Conservation (phyloP, 2,329 filamentous ascomycete genomes). For the Fusarium floridanum region DNA sequence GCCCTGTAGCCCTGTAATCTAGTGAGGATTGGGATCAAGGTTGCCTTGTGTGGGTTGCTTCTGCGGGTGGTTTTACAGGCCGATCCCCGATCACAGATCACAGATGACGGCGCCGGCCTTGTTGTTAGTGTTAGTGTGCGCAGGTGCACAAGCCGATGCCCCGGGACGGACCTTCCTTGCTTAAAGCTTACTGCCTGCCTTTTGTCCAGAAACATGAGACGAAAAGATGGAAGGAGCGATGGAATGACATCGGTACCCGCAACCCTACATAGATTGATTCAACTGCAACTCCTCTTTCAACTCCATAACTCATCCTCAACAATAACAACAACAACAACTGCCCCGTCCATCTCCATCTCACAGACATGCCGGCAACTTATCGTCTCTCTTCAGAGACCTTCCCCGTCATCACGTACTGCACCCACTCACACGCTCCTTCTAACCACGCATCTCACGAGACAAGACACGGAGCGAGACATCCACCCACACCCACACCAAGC, state of each 20-base stretch:
- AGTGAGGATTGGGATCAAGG: conserved; percentile 8
- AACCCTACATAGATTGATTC: background rate
- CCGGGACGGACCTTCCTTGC: conserved; percentile 30
- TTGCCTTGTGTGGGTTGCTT: conserved; percentile 8
- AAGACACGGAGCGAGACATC: conserved; percentile 33
- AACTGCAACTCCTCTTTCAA: background rate
- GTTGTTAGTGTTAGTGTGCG: conserved; percentile 9
- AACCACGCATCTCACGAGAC: conserved; percentile 37
- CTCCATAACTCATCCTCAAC: conserved; percentile 14
- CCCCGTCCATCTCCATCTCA: conserved; percentile 1
- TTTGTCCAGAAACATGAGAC: background rate
- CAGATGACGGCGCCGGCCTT: conserved; percentile 1
- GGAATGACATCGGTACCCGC: conserved; percentile 3
- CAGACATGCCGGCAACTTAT: background rate
- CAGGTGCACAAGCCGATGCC: conserved; percentile 28
- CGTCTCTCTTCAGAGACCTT: background rate
- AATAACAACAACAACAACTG: conserved; percentile 11
- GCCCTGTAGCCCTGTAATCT: conserved; percentile 1
- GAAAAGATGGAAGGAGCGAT: conserved; percentile 16
- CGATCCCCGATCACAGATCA: conserved; percentile 9
- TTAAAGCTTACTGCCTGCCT: conserved; percentile 6
- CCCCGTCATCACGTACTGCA: conserved; percentile 19
- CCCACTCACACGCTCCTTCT: conserved; percentile 31
- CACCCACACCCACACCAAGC: conserved; percentile 35
- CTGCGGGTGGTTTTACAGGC: conserved; percentile 16